phyloP scores from a whole-genome alignment of 1,284 basidiomycete species.

The Cronartium ribicola region DNA sequence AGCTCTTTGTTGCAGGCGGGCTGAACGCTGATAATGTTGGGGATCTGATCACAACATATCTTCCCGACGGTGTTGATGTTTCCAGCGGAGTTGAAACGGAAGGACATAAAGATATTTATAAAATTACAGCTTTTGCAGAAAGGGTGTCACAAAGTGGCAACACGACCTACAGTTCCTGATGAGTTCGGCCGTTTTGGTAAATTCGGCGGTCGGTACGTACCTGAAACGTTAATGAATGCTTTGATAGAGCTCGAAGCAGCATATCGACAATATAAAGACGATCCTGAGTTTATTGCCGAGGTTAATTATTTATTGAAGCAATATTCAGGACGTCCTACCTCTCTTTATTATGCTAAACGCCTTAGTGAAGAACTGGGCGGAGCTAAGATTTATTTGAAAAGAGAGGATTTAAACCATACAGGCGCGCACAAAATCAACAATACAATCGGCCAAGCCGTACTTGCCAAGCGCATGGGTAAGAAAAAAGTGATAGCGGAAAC shows the following conservation, averaged over 20 bases:
- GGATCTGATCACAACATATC: too few species aligned
- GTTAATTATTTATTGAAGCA: constrained; percentile 73
- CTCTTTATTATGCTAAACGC: constrained; percentile 69
- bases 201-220: constrained; percentile 95
- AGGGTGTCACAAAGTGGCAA: too few species aligned
- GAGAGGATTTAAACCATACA: constrained; percentile 91
- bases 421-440: constrained; percentile 98
- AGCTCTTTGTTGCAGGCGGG: too few species aligned
- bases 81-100: too few species aligned
- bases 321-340: constrained; percentile 73
- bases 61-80: too few species aligned
- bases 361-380: constrained; percentile 72
- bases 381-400: constrained; percentile 94
- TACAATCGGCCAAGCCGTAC: constrained; percentile 86
- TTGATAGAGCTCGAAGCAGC: constrained; percentile 84
- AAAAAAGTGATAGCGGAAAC: constrained; percentile 97
- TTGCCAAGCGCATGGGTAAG: constrained; percentile 88
- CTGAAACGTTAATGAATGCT: constrained; percentile 87
- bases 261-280: constrained; percentile 75
- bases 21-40: too few species aligned
- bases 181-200: too few species aligned
- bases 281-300: constrained; percentile 90
- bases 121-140: too few species aligned
- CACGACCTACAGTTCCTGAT: too few species aligned
- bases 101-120: too few species aligned